Conservation (phyloP, 164 flowering plant species). For the Aristolochia contorta region DNA sequence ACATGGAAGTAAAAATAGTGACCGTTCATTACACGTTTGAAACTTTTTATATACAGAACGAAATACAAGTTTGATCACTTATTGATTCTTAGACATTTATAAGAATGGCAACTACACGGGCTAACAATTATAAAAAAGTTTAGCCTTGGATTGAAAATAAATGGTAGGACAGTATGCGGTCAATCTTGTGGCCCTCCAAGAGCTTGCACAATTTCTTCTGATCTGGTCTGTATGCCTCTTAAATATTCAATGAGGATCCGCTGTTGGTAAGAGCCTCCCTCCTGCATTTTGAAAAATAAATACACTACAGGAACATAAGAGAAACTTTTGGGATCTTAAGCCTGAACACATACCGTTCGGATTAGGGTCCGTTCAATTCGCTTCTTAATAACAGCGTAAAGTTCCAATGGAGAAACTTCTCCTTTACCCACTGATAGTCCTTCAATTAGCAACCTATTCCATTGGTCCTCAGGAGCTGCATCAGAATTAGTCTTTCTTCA, state of each 20-base stretch:
- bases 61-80: too few relatives aligned
- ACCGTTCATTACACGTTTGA: too few relatives aligned
- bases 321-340: background rate
- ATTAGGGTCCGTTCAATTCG: conserved; percentile 67
- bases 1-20: too few relatives aligned
- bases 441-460: conserved; percentile 62
- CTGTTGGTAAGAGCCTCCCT: conserved; percentile 88
- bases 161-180: background rate
- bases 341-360: conserved; percentile 44
- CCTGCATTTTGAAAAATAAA: conserved; percentile 29
- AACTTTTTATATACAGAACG: too few relatives aligned
- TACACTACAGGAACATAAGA: too few relatives aligned
- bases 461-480: conserved; percentile 80
- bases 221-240: conserved; percentile 71
- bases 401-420: conserved; percentile 53
- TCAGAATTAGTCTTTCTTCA: background rate
- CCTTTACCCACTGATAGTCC: conserved; percentile 73
- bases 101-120: too few relatives aligned
- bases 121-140: too few relatives aligned
- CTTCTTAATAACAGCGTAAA: conserved; percentile 64
- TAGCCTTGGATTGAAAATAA: background rate
- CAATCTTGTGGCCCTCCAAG: conserved; percentile 30
- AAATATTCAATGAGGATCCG: conserved; percentile 65
- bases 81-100: too few relatives aligned
- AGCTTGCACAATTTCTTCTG: conserved; percentile 53